Base-by-base conservation (phyloP, 2,329 filamentous ascomycete genomes). In the Colletotrichum zoysiae region DNA sequence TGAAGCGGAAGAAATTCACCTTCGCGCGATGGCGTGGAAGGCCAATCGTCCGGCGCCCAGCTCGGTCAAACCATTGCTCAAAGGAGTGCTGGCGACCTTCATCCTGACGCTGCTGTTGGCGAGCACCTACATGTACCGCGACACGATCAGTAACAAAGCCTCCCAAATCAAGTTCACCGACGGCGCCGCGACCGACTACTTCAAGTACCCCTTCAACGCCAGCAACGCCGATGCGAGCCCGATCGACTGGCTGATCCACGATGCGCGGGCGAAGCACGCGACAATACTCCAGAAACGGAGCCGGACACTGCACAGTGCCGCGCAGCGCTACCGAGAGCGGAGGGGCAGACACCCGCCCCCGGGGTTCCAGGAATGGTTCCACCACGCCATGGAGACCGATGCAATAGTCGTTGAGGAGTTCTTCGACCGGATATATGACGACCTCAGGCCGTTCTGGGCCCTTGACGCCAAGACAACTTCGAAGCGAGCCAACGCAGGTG, bases 361-460 rank as follows among this genome's bases (percentile, higher is more conserved):
- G 0, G 88, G 87, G n/a, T 92, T 92, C 76, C 85, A 89, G 72
- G 80, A 84, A 58, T 91, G 90, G 89, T 86, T 88, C 75, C 79
- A 82, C 42, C 88, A 87, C 67, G 89, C 89, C 8, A 75, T 80
- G 26, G 81, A 86, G 35, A 82, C 82, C 55, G 81, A 88, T 46
- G 85, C 87, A n/a, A 79, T 90, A 67, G 82, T 91, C 12, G 83
- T 91, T 50, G 89, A 91, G 76, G 86, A 89, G 65, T 91, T 89
- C 76, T 91, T 90, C 79, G 87, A 90, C 76, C 88, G 89, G 71
- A 89, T 91, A 69, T 89, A 90, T 81, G 86, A 89, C 74, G 89
- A 92, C 76, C 76, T 91, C 65, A 82, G 86, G 57, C 89, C 89
- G 2, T 90, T 88, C 76, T 91, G 89, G 89, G 88, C 83, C 2